Base-by-base conservation (phyloP, 768 basidiomycete genomes). In the Boletus barrowsii region DNA sequence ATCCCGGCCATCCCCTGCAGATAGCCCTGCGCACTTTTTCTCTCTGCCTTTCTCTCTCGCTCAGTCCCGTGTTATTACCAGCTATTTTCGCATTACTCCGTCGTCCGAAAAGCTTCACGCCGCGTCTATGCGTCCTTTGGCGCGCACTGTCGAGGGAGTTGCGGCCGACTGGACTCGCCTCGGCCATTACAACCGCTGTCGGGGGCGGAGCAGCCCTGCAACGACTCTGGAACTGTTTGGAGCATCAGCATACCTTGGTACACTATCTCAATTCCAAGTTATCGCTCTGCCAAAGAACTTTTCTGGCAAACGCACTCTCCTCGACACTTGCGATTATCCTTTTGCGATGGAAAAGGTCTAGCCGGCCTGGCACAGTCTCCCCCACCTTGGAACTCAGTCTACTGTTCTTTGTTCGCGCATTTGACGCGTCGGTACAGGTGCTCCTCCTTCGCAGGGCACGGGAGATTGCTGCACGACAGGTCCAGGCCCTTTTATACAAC, bases 371-470 rank as follows among this genome's bases (percentile, higher is more conserved):
- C 50, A 11, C 53, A 37, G 47, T 42, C 26, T 86, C 86, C 2
- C 76, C 82, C 6, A 89, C 87, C 0, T 65, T 90, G 20, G 86
- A 89, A 60, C 72, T 91, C 36, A 89, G 82, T 15, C 69, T 91
- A 1, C 70, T 91, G 3, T 68, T 90, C 26, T 68, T 86, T 46
- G 86, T 88, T 29, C 80, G 89, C 42, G 87, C 89, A 1, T 61
- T 87, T 42, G 90, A 91, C 62, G 79, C 81, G 9, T 49, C 76
- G 15, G 65, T 84, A 2, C 90, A 90, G 65, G 56, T 68, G 0
- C 68, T 78, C 10, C 74, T 89, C 33, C 72, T 76, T 51, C 32
- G 20, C 64, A 67, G 20, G 57, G 53, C 49, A 30, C 57, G 49
- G 40, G 37, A 47, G 29, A 47, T 36, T 35, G 29, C 42, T 18